Percentiles rank a stretch among this genome's conserved stretches.
phyloP scores from a whole-genome alignment of 192 early-diverging fungal genomes.

The Coemansia reversa region DNA sequence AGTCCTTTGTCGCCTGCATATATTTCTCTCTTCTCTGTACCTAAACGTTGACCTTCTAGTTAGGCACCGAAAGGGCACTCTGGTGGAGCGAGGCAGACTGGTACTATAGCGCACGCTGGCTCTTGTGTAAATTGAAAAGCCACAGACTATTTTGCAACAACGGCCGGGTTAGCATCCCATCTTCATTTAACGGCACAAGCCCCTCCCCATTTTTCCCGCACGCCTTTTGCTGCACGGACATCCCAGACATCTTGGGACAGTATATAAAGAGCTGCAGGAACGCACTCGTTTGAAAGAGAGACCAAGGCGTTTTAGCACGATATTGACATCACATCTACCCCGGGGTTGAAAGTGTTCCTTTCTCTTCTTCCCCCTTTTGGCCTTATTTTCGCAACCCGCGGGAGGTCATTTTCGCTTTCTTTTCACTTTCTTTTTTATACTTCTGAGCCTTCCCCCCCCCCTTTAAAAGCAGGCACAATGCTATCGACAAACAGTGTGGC shows the following conservation, averaged over 20 bases:
- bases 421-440: slow-evolving; percentile 15
- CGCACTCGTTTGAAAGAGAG: neutral
- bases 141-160: neutral
- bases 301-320: neutral
- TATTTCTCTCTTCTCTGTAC: neutral
- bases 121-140: neutral
- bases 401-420: slow-evolving; percentile 11
- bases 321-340: neutral
- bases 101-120: neutral
- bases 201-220: neutral
- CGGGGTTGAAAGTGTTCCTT: neutral
- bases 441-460: neutral
- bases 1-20: neutral
- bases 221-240: slow-evolving; percentile 4
- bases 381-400: slow-evolving; percentile 3
- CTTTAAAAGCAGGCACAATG: slow-evolving; percentile 19
- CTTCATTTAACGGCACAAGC: slow-evolving; percentile 7
- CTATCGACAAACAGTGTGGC: slow-evolving; percentile 44
- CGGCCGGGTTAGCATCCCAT: neutral
- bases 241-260: neutral
- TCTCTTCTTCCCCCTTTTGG: slow-evolving; percentile 10
- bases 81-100: neutral
- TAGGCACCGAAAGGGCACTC: neutral
- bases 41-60: neutral
- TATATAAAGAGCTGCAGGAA: neutral